Conservation (phyloP, 345 rosid genomes). For the Ailanthus altissimus region DNA sequence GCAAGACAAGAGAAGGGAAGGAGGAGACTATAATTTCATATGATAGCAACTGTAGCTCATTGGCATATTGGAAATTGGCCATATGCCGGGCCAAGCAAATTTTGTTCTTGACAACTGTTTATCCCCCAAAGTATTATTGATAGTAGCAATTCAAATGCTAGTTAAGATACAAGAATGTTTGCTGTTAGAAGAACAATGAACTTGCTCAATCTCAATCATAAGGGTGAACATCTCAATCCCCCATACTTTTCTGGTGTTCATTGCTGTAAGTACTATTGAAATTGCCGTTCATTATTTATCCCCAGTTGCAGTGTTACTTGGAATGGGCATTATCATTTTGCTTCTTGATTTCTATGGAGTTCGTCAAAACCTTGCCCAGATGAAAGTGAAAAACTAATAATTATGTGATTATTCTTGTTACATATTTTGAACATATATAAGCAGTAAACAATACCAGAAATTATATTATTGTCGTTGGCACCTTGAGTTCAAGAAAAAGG, state of each 20-base stretch:
- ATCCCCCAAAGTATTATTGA: neutral
- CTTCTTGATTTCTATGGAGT: neutral
- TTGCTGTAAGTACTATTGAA: neutral
- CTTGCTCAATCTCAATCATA: neutral
- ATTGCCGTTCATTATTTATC: neutral
- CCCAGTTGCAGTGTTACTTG: neutral
- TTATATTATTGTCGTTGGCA: no score
- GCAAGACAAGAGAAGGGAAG: neutral
- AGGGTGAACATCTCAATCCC: neutral
- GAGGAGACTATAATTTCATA: neutral
- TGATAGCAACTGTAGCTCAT: neutral
- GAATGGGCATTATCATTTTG: neutral
- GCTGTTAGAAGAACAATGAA: neutral
- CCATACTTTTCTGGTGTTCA: neutral
- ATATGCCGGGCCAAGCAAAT: slow-evolving; percentile 9
- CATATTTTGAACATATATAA: no score
- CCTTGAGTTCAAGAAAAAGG: neutral
- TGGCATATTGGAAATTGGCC: neutral
- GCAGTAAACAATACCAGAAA: no score
- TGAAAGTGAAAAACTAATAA: no score
- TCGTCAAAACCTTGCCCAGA: no score
- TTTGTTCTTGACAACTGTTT: slow-evolving; percentile 9
- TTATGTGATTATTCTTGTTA: no score
- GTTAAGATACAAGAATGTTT: neutral
- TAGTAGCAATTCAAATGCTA: neutral